phyloP scores from a whole-genome alignment of 306 rosid genomes.

The Quercus engelmannii region DNA sequence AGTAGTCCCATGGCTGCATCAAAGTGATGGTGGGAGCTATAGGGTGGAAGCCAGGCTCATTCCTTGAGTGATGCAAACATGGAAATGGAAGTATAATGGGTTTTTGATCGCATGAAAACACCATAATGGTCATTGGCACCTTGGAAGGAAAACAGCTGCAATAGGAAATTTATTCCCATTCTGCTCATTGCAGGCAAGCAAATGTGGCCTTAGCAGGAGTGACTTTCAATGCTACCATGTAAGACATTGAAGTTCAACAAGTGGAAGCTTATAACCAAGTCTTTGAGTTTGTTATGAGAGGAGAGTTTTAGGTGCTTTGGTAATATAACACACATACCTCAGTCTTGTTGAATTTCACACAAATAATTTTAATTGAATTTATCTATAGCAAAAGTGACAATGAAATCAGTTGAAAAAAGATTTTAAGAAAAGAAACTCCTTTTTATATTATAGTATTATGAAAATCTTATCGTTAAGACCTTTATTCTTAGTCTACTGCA shows the following conservation, averaged over 20 bases:
- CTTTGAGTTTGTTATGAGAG: background rate
- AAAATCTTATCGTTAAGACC: background rate
- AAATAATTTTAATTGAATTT: background rate
- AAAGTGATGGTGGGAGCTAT: background rate
- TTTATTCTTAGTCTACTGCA: background rate
- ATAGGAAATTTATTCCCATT: background rate
- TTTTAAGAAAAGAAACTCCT: background rate
- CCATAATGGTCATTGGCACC: background rate
- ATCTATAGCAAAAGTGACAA: background rate
- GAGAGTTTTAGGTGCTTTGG: background rate
- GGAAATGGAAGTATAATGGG: background rate
- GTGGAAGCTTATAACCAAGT: background rate
- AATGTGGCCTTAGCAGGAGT: background rate
- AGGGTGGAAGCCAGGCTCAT: background rate
- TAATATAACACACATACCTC: background rate
- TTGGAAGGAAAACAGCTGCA: background rate
- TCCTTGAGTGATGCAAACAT: background rate
- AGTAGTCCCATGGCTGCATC: too few relatives aligned
- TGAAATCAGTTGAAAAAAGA: background rate
- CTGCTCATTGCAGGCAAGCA: background rate
- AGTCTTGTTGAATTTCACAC: background rate
- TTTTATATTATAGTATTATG: background rate
- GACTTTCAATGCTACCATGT: background rate
- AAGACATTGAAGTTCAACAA: background rate
- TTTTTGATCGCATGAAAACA: background rate